phyloP scores from a whole-genome alignment of 2,329 filamentous ascomycete species.

The Amesomyces nigricolor region DNA sequence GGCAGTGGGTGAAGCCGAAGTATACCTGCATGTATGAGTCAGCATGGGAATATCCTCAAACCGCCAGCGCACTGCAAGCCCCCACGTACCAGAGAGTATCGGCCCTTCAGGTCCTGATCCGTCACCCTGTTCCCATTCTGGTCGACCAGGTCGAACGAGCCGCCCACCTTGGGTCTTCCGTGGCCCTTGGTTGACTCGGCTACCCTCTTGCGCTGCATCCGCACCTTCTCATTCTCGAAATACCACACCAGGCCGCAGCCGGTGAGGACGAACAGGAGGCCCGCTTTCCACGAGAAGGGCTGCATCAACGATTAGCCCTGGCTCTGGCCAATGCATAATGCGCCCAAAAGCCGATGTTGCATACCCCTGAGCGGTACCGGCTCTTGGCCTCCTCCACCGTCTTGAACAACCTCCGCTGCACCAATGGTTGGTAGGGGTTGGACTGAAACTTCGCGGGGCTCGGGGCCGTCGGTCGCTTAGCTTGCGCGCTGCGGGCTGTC shows the following conservation, averaged over 20 bases:
- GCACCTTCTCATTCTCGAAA: constrained; percentile 87
- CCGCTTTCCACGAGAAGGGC: constrained; percentile 93
- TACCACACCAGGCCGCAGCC: constrained; percentile 78
- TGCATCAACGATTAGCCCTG: constrained; percentile 31
- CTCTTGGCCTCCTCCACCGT: constrained; percentile 56
- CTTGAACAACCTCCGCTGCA: constrained; percentile 40
- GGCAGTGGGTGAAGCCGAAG: constrained; percentile 97
- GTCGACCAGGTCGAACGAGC: constrained; percentile 75
- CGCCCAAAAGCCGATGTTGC: constrained; percentile 19
- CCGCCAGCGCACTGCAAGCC: neutral
- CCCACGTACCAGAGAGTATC: constrained; percentile 65
- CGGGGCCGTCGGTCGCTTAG: constrained; percentile 23
- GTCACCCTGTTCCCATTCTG: constrained; percentile 74
- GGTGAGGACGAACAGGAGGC: constrained; percentile 74
- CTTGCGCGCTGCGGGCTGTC: constrained; percentile 25
- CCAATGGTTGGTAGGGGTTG: constrained; percentile 26
- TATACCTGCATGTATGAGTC: constrained; percentile 59
- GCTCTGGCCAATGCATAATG: neutral
- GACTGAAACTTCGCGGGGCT: constrained; percentile 15
- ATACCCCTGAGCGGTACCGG: constrained; percentile 51
- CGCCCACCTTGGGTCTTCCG: constrained; percentile 88
- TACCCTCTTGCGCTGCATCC: constrained; percentile 82
- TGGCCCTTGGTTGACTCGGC: constrained; percentile 91
- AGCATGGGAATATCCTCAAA: neutral
- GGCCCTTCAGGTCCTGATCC: constrained; percentile 76